Evolutionary conservation across 1,284 basidiomycete species (phyloP).

Genomic region (Blastosporella zonata): DNA sequence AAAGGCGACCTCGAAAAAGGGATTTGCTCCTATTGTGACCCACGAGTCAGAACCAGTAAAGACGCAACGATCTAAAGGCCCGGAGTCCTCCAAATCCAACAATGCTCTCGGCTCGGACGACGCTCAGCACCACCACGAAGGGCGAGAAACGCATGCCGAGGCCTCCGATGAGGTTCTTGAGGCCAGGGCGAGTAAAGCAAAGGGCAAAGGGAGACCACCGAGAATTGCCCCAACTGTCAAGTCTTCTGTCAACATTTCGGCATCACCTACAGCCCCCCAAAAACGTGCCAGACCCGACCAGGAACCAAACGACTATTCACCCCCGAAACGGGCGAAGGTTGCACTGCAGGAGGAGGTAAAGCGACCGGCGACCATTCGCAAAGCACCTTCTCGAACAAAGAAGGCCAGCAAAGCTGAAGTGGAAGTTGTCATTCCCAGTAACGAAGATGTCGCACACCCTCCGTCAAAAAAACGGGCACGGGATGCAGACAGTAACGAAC

Average conservation of each 20-base stretch:
- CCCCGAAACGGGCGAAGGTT: slow-evolving; percentile 6
- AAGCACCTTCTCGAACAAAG: background rate
- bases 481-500: background rate
- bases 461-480: slow-evolving; percentile 4
- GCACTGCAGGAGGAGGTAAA: background rate
- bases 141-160: too few relatives aligned
- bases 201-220: background rate
- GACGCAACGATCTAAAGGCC: background rate
- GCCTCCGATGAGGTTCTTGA: background rate
- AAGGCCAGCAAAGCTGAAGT: background rate
- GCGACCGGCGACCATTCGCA: background rate
- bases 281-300: slow-evolving; percentile 6
- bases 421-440: background rate
- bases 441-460: background rate
- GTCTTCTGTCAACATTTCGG: background rate
- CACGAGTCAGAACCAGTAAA: background rate
- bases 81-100: background rate
- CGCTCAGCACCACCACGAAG: background rate
- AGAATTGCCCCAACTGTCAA: background rate
- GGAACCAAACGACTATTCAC: background rate
- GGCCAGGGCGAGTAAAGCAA: background rate
- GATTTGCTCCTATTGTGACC: background rate
- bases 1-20: background rate
- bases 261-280: background rate
- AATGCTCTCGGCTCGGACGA: background rate